Evolutionary conservation across 2,329 filamentous ascomycete genomes (phyloP).

Genomic region (Rutstroemia sp.): DNA sequence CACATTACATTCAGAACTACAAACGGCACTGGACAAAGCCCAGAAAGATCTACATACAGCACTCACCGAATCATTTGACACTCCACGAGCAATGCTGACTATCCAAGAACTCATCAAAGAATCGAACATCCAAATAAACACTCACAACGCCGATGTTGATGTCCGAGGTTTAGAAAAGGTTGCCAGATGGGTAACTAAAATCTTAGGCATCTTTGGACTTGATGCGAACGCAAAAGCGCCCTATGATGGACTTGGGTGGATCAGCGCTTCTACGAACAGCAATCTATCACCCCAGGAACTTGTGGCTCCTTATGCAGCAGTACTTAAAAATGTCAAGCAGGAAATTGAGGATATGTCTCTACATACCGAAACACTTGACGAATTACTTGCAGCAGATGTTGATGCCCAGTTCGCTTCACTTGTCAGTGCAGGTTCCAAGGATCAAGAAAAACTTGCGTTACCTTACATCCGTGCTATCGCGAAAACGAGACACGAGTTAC

Average conservation of each 20-base stretch:
- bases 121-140: conserved; percentile 56
- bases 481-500: conserved; percentile 38
- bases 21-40: conserved; percentile 36
- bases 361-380: conserved; percentile 35
- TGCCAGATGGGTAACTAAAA: conserved; percentile 73
- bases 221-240: conserved; percentile 52
- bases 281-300: conserved; percentile 32
- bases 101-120: conserved; percentile 72
- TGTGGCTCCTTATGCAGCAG: conserved; percentile 40
- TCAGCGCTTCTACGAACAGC: conserved; percentile 32
- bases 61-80: conserved; percentile 82
- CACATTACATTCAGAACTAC: conserved; percentile 2
- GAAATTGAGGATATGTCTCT: conserved; percentile 44
- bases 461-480: conserved; percentile 46
- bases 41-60: conserved; percentile 49
- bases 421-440: conserved; percentile 38
- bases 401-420: conserved; percentile 40
- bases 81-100: conserved; percentile 68
- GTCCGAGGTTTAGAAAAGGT: conserved; percentile 45
- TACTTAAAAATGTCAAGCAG: conserved; percentile 37
- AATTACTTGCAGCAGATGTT: conserved; percentile 38
- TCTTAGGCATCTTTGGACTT: conserved; percentile 79
- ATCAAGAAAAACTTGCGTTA: conserved; percentile 45
- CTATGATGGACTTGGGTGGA: conserved; percentile 52
- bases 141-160: conserved; percentile 37